phyloP scores from a whole-genome alignment of 1,284 basidiomycete species.

The Ceratorhiza oryzae-sativae region DNA sequence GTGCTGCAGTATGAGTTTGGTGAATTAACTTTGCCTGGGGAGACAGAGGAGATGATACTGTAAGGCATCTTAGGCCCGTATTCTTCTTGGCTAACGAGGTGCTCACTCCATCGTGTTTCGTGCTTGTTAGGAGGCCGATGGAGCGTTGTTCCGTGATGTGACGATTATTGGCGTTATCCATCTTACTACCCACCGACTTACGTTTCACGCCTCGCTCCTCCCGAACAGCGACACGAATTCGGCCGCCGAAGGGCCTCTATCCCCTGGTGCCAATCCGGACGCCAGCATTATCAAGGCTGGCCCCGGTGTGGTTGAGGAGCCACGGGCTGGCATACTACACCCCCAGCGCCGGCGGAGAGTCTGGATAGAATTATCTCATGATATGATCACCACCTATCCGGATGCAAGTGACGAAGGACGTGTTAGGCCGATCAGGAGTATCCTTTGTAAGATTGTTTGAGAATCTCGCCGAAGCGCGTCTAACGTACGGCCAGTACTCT shows the following conservation, averaged over 20 bases:
- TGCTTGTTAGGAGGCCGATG: conserved; percentile 11
- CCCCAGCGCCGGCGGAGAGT: conserved; percentile 46
- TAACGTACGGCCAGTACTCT: conserved; percentile 52
- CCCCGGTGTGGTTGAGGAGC: conserved; percentile 58
- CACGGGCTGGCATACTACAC: conserved; percentile 14
- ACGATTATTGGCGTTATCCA: conserved; percentile 63
- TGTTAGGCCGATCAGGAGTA: conserved; percentile 60
- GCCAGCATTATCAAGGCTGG: conserved; percentile 57
- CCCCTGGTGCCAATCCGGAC: conserved; percentile 47
- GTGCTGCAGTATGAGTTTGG: conserved; percentile 33
- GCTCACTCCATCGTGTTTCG: neutral
- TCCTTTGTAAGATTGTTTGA: conserved; percentile 58
- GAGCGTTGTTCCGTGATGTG: conserved; percentile 34
- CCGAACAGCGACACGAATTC: neutral
- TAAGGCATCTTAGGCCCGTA: too few relatives aligned
- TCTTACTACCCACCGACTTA: conserved; percentile 67
- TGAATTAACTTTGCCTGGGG: conserved; percentile 17
- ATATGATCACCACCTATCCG: conserved; percentile 67
- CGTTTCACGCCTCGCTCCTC: conserved; percentile 70
- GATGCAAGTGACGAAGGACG: conserved; percentile 64
- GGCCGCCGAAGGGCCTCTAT: neutral
- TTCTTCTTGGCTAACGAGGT: too few relatives aligned
- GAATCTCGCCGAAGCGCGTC: conserved; percentile 39
- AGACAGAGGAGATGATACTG: conserved; percentile 26
- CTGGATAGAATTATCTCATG: conserved; percentile 69